A percentile compares a stretch with the other conserved stretches of the same genome.
Conservation (phyloP, 192 early-diverging fungal genomes). For the Coemansia sp. region DNA sequence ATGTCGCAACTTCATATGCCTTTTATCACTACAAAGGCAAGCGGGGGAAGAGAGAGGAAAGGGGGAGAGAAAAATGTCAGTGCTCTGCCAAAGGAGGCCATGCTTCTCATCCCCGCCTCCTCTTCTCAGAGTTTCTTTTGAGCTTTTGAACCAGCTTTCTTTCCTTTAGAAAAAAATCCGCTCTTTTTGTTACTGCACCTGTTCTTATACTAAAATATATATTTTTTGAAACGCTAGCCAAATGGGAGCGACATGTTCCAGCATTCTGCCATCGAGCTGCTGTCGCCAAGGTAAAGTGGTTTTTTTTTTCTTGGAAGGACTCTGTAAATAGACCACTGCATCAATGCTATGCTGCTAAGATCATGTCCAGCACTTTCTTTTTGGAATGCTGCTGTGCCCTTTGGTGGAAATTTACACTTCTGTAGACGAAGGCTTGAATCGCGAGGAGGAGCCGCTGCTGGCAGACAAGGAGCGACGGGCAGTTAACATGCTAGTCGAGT, state of each 20-base stretch:
- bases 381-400: too few species aligned
- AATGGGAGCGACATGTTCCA: constrained; percentile 45
- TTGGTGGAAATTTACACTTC: not conserved
- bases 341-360: too few species aligned
- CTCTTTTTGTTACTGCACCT: constrained; percentile 10
- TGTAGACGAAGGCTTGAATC: constrained; percentile 40
- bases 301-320: not conserved
- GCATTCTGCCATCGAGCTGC: constrained; percentile 23
- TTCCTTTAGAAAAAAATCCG: not conserved
- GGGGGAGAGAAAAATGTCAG: not conserved
- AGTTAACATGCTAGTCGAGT: constrained; percentile 50
- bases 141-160: constrained; percentile 7
- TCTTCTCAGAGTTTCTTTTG: not conserved
- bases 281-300: constrained; percentile 31
- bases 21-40: too few species aligned
- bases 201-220: constrained; percentile 5
- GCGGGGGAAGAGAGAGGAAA: too few species aligned
- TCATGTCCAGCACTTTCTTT: too few species aligned
- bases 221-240: constrained; percentile 6
- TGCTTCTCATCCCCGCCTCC: not conserved
- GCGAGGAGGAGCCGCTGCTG: constrained; percentile 50
- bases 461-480: constrained; percentile 51
- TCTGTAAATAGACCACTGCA: too few species aligned
- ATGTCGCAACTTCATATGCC: too few species aligned
- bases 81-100: not conserved